phyloP scores from a whole-genome alignment of 78 protist species.

The Polysphondylium violaceum region DNA sequence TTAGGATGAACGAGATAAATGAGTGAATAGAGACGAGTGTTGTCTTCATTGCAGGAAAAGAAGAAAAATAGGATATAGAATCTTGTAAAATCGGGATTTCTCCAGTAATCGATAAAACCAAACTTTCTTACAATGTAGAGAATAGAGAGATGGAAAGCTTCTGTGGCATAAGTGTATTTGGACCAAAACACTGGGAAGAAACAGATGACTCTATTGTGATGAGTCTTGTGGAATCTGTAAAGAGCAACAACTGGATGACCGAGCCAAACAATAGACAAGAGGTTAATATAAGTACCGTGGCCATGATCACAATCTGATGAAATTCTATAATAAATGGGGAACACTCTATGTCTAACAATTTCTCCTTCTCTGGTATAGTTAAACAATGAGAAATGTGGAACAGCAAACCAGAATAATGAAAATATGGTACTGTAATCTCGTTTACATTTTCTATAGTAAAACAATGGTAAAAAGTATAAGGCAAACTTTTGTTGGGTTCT shows the following conservation, averaged over 20 bases:
- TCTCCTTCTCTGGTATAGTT: background rate
- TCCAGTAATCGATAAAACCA: constrained; percentile 37
- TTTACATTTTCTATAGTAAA: too few relatives aligned
- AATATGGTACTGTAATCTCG: too few relatives aligned
- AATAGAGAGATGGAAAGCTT: constrained; percentile 18
- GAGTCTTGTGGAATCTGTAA: background rate
- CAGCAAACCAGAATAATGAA: constrained; percentile 10
- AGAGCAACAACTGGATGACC: constrained; percentile 49
- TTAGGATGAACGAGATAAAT: constrained; percentile 47
- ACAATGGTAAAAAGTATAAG: constrained; percentile 44
- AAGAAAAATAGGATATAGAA: constrained; percentile 28
- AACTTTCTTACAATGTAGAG: constrained; percentile 19
- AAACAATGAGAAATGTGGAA: constrained; percentile 17
- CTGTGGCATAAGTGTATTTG: background rate
- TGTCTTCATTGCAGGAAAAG: background rate
- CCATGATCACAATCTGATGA: background rate
- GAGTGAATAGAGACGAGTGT: background rate
- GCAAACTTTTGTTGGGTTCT: background rate
- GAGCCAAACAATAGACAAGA: constrained; percentile 27
- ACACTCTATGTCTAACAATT: background rate
- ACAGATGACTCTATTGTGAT: background rate
- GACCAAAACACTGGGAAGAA: constrained; percentile 67
- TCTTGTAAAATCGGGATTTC: background rate
- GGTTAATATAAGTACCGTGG: background rate
- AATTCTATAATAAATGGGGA: constrained; percentile 45